Evolutionary conservation across 768 basidiomycete genomes (phyloP), one percentile per base, ranked within the genome.

Genomic region (Naganishia onofrii): DNA sequence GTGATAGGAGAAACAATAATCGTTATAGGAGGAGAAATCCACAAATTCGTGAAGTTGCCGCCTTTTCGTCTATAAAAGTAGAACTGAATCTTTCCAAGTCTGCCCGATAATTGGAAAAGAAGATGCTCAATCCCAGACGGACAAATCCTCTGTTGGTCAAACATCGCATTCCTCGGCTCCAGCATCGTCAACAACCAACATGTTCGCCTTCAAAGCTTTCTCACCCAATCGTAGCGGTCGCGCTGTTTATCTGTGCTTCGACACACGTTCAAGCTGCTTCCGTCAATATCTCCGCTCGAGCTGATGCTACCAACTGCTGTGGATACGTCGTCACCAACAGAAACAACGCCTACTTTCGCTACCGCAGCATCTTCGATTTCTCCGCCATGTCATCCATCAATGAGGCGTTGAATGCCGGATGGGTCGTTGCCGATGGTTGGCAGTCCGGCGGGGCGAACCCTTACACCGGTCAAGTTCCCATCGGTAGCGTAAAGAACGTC

Each of bases 281-380:
- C 1, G 48, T 51, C 21, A 51, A 51, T n/a, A 13, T 51, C 48
- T n/a, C 21, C n/a, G 48, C 48, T 23, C 48, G 48, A 51, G n/a
- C 42, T 42, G 42, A 51, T n/a, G 12, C 48, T 7, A 51, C 48
- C 23, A 17, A 23, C 9, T 63, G 60, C 15, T 63, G 60, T 26
- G 60, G 60, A 17, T 63, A 63, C 60, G 23, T 63, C 38, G 42
- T 63, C 19, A 63, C 42, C n/a, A 63, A 44, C n/a, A 23, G 23
- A n/a, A 63, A 44, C 38, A 63, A 63, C 26, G 29, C 60, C 38
- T 63, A 63, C 60, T 63, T 42, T 34, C 29, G 60, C 9, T 63
- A 63, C 60, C 38, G 42, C 13, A 12, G 23, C 38, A n/a, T 63
- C 23, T 26, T 44, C 23, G 60, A 63, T n/a, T 63, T 63, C 23